Base-by-base conservation (phyloP, 2,329 filamentous ascomycete species). In the Didymella pinodella region DNA sequence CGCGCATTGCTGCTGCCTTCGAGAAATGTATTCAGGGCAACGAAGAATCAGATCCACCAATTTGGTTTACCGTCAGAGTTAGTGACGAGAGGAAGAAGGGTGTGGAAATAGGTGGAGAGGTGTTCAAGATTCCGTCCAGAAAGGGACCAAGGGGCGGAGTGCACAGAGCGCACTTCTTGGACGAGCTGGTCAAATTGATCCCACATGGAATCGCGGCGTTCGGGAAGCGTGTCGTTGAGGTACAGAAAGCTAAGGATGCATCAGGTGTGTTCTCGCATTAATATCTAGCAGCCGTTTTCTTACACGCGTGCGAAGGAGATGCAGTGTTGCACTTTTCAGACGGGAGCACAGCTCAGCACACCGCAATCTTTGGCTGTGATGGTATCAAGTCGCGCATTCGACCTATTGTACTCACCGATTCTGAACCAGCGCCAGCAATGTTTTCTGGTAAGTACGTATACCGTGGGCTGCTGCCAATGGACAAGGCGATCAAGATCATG, bases 371-470 rank as follows among this genome's bases (percentile, higher is more conserved):
- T 55, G 87, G 85, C 5, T 88, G 85, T 68, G 88, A 90, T 72
- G 88, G 88, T 0, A 87, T 90, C 67, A 86, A 86, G 68, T 86
- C 84, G 0, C 77, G 79, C 3, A 79, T 84, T 2, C 79, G 88
- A 7, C 70, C 82, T 29, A 70, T 85, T 14, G 71, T 90, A 5
- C 75, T 88, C 2, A 84, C 83, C 0, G 69, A 78, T 2, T 48
- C 61, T 0, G 77, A 80, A 3, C 75, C 80, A 0, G 69, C 79
- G 26, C 25, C 54, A 7, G 78, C 86, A 0, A 70, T 77, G 1
- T 90, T 86, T 68, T 82, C 82, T 0, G 78, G 83, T 31, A 86
- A 88, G 61, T 85, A 85, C 72, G 88, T 85, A 32, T 90, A 88
- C 73, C 81, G 88, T 7, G 84, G 84, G 0, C 72, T 90, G 2